Conservation (phyloP, 1,139 yeast species). For the Eremothecium sinecaudum region DNA sequence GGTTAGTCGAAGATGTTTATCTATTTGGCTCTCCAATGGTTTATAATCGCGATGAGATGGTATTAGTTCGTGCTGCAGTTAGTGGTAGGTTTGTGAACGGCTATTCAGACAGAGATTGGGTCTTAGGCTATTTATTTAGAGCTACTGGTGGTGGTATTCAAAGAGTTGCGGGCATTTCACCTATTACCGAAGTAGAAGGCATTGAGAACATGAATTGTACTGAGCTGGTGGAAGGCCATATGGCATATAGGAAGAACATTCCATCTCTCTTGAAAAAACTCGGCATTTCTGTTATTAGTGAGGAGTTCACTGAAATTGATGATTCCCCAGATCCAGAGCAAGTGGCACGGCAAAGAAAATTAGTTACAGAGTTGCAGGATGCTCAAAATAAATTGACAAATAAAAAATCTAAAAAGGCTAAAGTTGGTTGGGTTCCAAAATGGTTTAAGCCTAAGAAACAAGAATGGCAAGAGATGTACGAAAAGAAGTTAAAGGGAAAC, state of each 20-base stretch:
- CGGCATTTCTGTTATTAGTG: slow-evolving; percentile 78
- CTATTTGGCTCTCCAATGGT: slow-evolving; percentile 87
- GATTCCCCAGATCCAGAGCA: slow-evolving; percentile 84
- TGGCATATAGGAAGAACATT: slow-evolving; percentile 91
- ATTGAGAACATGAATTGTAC: slow-evolving; percentile 85
- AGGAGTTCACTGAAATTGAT: slow-evolving; percentile 90
- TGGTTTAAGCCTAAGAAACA: slow-evolving; percentile 62
- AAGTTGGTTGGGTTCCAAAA: slow-evolving; percentile 43
- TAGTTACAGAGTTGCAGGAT: slow-evolving; percentile 75
- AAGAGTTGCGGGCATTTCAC: slow-evolving; percentile 81
- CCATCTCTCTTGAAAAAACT: slow-evolving; percentile 62
- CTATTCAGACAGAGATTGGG: slow-evolving; percentile 90
- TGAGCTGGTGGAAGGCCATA: slow-evolving; percentile 82
- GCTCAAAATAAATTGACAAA: slow-evolving; percentile 55
- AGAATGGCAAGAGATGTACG: slow-evolving; percentile 72
- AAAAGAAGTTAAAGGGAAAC: slow-evolving; percentile 34
- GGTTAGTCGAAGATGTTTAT: slow-evolving; percentile 80
- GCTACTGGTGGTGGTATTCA: slow-evolving; percentile 94
- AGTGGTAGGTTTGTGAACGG: slow-evolving; percentile 89
- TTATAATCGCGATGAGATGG: slow-evolving; percentile 66
- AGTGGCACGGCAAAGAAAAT: slow-evolving; percentile 67
- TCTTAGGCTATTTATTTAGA: slow-evolving; percentile 84
- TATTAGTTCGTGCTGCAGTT: slow-evolving; percentile 75
- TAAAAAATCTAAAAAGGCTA: slow-evolving; percentile 32
- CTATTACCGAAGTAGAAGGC: slow-evolving; percentile 53